Evolutionary conservation across 192 early-diverging fungal genomes (phyloP).

Genomic region (Umbelopsis sp.): DNA sequence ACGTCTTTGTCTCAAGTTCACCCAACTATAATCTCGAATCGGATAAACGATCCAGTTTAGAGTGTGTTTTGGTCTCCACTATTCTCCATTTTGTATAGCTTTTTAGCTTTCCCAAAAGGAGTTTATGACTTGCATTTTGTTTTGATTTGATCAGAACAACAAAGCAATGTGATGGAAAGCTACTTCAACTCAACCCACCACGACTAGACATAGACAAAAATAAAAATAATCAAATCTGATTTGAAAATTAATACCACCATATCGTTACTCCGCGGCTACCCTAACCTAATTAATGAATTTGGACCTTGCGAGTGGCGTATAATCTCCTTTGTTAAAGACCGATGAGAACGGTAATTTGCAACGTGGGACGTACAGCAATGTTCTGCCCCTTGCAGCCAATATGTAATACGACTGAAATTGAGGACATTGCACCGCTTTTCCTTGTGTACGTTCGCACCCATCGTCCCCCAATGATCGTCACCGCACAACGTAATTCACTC

Average conservation of each 20-base stretch:
- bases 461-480: too few relatives aligned
- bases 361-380: background rate
- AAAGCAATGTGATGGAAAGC: too few relatives aligned
- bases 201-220: too few relatives aligned
- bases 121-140: too few relatives aligned
- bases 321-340: background rate
- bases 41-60: background rate
- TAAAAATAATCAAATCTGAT: too few relatives aligned
- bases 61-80: background rate
- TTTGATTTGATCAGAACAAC: too few relatives aligned
- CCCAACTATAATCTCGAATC: background rate
- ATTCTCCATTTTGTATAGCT: too few relatives aligned
- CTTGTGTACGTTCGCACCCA: too few relatives aligned
- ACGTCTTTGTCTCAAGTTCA: background rate
- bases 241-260: background rate
- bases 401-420: background rate
- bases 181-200: too few relatives aligned
- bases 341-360: background rate
- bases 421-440: background rate
- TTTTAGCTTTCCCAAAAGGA: too few relatives aligned
- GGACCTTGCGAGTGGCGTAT: background rate
- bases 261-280: background rate
- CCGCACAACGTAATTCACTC: too few relatives aligned
- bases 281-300: background rate
- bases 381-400: background rate